phyloP scores from a whole-genome alignment of 2,329 filamentous ascomycete genomes.

The Claviceps sp. region DNA sequence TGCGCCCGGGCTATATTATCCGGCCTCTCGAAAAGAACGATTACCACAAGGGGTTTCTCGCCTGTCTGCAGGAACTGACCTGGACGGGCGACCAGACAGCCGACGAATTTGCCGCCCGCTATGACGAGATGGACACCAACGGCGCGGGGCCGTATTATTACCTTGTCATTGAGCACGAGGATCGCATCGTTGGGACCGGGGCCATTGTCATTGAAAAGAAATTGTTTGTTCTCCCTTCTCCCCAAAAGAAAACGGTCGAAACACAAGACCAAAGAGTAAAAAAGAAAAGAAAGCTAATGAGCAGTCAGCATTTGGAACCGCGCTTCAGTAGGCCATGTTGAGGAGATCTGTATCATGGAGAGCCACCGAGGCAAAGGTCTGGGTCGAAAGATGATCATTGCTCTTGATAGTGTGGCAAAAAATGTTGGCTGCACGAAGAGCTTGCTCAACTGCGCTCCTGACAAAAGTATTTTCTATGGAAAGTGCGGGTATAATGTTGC shows the following conservation, averaged over 20 bases:
- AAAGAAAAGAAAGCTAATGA: not conserved
- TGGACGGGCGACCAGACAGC: constrained; percentile 60
- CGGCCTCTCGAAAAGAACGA: constrained; percentile 57
- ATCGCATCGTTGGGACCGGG: constrained; percentile 58
- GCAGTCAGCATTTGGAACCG: constrained; percentile 47
- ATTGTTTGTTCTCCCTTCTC: constrained; percentile 35
- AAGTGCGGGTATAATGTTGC: constrained; percentile 14
- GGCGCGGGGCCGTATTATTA: constrained; percentile 49
- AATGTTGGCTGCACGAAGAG: constrained; percentile 70
- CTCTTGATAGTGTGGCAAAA: constrained; percentile 58
- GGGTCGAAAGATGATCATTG: constrained; percentile 62
- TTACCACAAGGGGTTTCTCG: constrained; percentile 57
- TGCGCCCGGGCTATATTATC: constrained; percentile 57
- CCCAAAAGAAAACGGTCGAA: not conserved
- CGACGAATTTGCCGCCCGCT: constrained; percentile 52
- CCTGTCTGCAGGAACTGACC: constrained; percentile 63
- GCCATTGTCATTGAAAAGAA: constrained; percentile 69
- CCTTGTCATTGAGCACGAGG: constrained; percentile 51
- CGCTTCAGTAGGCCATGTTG: constrained; percentile 63
- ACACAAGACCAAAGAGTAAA: not conserved
- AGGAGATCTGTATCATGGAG: constrained; percentile 70
- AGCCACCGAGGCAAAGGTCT: constrained; percentile 73
- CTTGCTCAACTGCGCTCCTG: constrained; percentile 66
- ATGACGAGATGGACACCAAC: constrained; percentile 38
- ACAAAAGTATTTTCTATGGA: constrained; percentile 65